A percentile compares a stretch with the other conserved stretches of the same genome.
These are phyloP conservation scores for Gastrolobium bilobum DNA, from an alignment of 306 rosid genomes.

Conservation along the genomic window DNA sequence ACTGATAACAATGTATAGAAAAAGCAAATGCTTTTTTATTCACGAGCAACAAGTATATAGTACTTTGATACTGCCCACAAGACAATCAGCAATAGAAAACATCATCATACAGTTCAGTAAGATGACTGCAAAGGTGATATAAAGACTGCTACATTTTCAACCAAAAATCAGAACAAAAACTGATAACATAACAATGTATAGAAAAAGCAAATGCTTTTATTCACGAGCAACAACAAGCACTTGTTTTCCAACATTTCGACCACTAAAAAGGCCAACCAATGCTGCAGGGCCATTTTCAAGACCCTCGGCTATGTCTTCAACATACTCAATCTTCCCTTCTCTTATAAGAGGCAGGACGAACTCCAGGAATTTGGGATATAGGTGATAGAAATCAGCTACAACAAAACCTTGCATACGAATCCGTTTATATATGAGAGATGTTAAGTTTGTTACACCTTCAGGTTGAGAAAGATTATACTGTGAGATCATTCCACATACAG, in stretches of 20 bases:
- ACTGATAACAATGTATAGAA: neutral
- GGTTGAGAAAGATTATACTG: conserved; percentile 51
- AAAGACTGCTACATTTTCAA: neutral
- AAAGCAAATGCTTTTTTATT: neutral
- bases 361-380: conserved; percentile 55
- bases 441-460: conserved; percentile 51
- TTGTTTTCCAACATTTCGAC: conserved; percentile 53
- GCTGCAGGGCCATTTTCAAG: conserved; percentile 55
- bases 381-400: conserved; percentile 14
- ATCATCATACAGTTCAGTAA: neutral
- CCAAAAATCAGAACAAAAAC: neutral
- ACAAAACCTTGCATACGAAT: conserved; percentile 48
- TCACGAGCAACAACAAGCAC: conserved; percentile 50
- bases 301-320: conserved; percentile 52
- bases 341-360: conserved; percentile 48
- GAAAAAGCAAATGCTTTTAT: neutral
- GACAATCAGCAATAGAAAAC: neutral
- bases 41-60: conserved; percentile 44
- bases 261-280: conserved; percentile 52
- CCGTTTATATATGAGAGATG: conserved; percentile 38
- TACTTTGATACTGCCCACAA: neutral
- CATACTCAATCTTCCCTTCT: conserved; percentile 51
- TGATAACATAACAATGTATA: neutral
- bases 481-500: conserved; percentile 50
- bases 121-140: neutral